Base-by-base conservation (phyloP, 2,329 filamentous ascomycete genomes). In the Aspergillus ochraceoroseus region DNA sequence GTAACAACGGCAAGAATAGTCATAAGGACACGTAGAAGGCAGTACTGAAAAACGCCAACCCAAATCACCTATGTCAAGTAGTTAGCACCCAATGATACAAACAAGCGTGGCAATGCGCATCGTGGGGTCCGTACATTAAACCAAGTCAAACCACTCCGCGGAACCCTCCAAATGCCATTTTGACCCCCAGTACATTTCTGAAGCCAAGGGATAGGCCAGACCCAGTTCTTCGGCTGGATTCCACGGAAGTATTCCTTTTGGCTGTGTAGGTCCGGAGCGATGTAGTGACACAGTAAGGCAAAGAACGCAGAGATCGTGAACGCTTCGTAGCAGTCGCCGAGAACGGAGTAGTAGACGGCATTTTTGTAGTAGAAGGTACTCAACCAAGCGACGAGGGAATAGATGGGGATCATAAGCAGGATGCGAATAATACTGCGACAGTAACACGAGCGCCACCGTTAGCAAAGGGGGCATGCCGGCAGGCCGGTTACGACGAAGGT, bases 241-340 rank as follows among this genome's bases (percentile, higher is more conserved):
- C 74, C 68, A 28, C 86, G 75, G 59, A 94, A 94, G 63, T 83
- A 92, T 29, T 82, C 75, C 61, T 94, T 94, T 62, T 94, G 87
- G 17, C 79, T 74, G 62, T 89, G 86, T 14, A 94, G 67, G 52
- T 82, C 80, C 5, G 84, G 83, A 4, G 83, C 85, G 47, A 87
- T 74, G 63, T 92, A 92, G 57, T 87, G 77, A 61, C 86, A 92
- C 57, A 94, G 69, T 32, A 94, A 71, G 6, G 83, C 80, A 66
- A 94, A 94, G 71, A 94, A 94, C 49, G 84, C 85, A 19, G 85
- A 82, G 49, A 94, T 89, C 42, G 86, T 85, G 56, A 94, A 90
- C 7, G 87, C 86, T 68, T 94, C 87, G 63, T 94, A 94, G 66
- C 85, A 90, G 61, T 92, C 84, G 55, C 84, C 80, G 29, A 90